Evolutionary conservation across 179 eudicot species (phyloP).

Genomic region (Silene noctiflora): DNA sequence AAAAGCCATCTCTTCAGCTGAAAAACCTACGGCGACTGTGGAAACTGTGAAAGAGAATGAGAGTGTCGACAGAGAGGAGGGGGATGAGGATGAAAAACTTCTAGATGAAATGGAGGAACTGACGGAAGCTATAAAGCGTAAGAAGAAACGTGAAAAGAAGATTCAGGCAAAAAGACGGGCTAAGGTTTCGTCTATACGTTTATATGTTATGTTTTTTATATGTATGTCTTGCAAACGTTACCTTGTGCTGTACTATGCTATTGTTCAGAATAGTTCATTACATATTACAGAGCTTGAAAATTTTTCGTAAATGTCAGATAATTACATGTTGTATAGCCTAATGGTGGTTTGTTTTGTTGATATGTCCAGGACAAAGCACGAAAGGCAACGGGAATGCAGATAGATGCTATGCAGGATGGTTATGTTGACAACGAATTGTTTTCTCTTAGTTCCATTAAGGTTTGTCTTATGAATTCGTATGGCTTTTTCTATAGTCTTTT

Average conservation of each 20-base stretch:
- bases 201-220: too few species aligned
- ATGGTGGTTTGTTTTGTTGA: neutral
- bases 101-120: slow-evolving; percentile 85
- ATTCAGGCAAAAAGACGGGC: slow-evolving; percentile 62
- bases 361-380: slow-evolving; percentile 82
- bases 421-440: slow-evolving; percentile 73
- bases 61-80: slow-evolving; percentile 28
- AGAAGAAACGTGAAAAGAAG: slow-evolving; percentile 75
- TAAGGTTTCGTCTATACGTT: too few species aligned
- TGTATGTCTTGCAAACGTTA: too few species aligned
- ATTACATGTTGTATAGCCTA: neutral
- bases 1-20: slow-evolving; percentile 55
- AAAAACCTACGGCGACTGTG: slow-evolving; percentile 33
- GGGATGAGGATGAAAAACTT: slow-evolving; percentile 64
- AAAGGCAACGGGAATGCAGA: slow-evolving; percentile 71
- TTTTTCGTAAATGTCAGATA: too few species aligned
- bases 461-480: slow-evolving; percentile 22
- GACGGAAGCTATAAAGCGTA: slow-evolving; percentile 63
- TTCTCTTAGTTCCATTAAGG: slow-evolving; percentile 81
- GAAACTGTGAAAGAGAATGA: slow-evolving; percentile 26
- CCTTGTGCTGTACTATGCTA: too few species aligned
- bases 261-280: too few species aligned
- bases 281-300: too few species aligned
- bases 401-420: slow-evolving; percentile 75
- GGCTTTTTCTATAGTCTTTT: neutral